Conservation (phyloP, 1,284 basidiomycete genomes). For the Taiwanofungus camphoratus region DNA sequence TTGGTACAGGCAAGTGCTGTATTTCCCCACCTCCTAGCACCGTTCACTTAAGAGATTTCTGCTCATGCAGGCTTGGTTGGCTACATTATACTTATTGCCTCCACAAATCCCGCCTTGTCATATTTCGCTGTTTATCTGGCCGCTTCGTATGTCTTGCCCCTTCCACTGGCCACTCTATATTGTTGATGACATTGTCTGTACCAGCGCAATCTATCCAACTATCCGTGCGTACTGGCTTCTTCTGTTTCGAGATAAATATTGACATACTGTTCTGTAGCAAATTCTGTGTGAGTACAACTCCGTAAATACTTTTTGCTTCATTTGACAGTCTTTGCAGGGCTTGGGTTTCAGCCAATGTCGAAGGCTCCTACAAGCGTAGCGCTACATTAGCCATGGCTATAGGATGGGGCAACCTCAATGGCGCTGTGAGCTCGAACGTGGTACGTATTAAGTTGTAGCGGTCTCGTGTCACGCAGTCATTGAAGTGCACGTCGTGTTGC, state of each 20-base stretch:
- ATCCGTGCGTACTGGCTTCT: slow-evolving; percentile 32
- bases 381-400: slow-evolving; percentile 69
- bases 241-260: not conserved
- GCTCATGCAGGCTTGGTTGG: slow-evolving; percentile 37
- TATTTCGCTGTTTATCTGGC: slow-evolving; percentile 44
- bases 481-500: slow-evolving; percentile 3
- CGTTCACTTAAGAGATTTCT: not conserved
- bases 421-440: slow-evolving; percentile 66
- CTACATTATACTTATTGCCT: slow-evolving; percentile 45
- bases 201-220: slow-evolving; percentile 41
- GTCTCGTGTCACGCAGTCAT: not conserved
- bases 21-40: not conserved
- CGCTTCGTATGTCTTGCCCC: slow-evolving; percentile 33
- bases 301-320: not conserved
- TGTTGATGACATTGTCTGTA: slow-evolving; percentile 3
- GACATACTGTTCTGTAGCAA: slow-evolving; percentile 27
- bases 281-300: slow-evolving; percentile 37
- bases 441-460: slow-evolving; percentile 32
- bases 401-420: slow-evolving; percentile 64
- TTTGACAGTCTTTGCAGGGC: slow-evolving; percentile 27
- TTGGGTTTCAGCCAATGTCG: slow-evolving; percentile 46
- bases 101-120: slow-evolving; percentile 36
- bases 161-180: not conserved
- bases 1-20: slow-evolving; percentile 15
- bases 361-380: slow-evolving; percentile 69